A percentile compares a stretch with the other conserved stretches of the same genome.
Evolutionary conservation across 2,329 filamentous ascomycete species (phyloP).

Genomic region (Blastomyces silverae): DNA sequence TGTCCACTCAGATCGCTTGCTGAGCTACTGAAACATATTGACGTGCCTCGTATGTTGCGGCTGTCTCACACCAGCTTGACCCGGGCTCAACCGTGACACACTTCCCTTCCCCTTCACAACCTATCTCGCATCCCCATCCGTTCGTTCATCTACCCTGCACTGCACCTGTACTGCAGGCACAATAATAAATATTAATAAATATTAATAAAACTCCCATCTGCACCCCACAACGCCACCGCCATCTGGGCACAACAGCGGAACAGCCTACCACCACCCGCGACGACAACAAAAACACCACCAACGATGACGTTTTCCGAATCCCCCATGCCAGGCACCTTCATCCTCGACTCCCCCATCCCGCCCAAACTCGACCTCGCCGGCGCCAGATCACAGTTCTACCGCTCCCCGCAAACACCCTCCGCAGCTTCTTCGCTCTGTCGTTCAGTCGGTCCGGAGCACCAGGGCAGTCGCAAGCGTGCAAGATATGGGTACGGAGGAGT

Average conservation of each 20-base stretch:
- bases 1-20: background rate
- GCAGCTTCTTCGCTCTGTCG: constrained; percentile 36
- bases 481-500: constrained; percentile 17
- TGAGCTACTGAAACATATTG: background rate
- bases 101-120: background rate
- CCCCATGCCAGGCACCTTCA: constrained; percentile 26
- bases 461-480: constrained; percentile 20
- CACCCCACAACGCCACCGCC: background rate
- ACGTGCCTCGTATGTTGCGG: background rate
- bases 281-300: background rate
- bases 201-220: background rate
- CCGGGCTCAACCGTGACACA: background rate
- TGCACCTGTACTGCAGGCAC: background rate
- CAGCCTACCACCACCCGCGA: background rate
- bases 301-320: constrained; percentile 15
- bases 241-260: background rate
- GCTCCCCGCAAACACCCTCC: constrained; percentile 32
- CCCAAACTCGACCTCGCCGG: constrained; percentile 36
- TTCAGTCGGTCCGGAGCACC: constrained; percentile 27
- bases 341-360: constrained; percentile 33
- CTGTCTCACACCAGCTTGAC: background rate
- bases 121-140: background rate
- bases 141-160: background rate
- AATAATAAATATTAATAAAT: background rate
- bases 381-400: constrained; percentile 35